Percentiles rank a stretch among this genome's conserved stretches.
phyloP scores from a whole-genome alignment of 2,329 filamentous ascomycete species.

The Exophiala calicioides region DNA sequence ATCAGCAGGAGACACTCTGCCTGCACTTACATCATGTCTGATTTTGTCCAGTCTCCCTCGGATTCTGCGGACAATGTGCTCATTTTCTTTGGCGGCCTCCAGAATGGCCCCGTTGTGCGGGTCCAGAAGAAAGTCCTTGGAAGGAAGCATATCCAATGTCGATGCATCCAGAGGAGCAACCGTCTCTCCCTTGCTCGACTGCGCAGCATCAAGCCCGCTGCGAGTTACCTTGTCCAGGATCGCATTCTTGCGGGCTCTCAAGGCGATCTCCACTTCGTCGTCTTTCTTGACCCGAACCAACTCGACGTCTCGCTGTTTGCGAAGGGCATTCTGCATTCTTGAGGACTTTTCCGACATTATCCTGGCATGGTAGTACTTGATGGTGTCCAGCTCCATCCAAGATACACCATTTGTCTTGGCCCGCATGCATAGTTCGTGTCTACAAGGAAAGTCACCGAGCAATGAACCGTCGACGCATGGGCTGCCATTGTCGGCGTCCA shows the following conservation, averaged over 20 bases:
- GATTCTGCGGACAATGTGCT: constrained; percentile 26
- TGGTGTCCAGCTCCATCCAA: constrained; percentile 31
- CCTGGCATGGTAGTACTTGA: constrained; percentile 30
- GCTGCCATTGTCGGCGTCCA: constrained; percentile 16
- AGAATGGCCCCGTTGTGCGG: constrained; percentile 26
- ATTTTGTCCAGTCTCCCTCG: constrained; percentile 26
- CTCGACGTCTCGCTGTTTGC: constrained; percentile 32
- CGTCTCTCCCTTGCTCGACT: constrained; percentile 3
- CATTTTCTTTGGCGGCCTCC: constrained; percentile 28
- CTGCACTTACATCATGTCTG: constrained; percentile 27
- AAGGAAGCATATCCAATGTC: constrained; percentile 18
- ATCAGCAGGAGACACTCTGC: constrained; percentile 24
- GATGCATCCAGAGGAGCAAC: constrained; percentile 2
- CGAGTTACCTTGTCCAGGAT: constrained; percentile 15
- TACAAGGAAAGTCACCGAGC: constrained; percentile 14
- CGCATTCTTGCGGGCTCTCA: constrained; percentile 17
- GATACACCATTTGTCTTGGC: constrained; percentile 29
- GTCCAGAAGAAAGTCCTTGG: constrained; percentile 22
- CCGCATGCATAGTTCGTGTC: constrained; percentile 28
- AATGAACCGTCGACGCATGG: constrained; percentile 1
- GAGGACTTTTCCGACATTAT: constrained; percentile 27
- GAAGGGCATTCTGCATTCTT: constrained; percentile 30
- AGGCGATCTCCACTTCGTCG: constrained; percentile 25
- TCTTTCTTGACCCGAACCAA: constrained; percentile 27
- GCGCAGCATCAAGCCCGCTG: not conserved